Percentiles rank a stretch among this genome's conserved stretches.
phyloP scores from a whole-genome alignment of 164 flowering plant species.

The Hamamelis virginiana region DNA sequence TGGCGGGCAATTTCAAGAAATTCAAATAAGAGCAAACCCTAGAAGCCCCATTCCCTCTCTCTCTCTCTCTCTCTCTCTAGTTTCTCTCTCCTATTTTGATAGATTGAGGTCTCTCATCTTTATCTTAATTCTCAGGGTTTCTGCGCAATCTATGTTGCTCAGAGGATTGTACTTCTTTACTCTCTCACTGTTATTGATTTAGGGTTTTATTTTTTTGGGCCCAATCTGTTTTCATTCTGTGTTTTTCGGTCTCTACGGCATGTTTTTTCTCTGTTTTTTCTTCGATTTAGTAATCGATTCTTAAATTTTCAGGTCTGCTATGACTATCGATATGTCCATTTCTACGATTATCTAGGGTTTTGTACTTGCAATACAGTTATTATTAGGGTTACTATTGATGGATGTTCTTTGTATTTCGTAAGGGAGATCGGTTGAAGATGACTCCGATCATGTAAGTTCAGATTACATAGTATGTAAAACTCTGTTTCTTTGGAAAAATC shows the following conservation, averaged over 20 bases:
- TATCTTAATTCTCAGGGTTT: neutral
- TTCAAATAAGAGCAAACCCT: slow-evolving; percentile 50
- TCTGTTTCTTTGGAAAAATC: neutral
- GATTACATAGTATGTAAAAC: no score
- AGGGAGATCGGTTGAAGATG: neutral
- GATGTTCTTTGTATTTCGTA: no score
- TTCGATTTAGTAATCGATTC: neutral
- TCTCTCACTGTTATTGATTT: neutral
- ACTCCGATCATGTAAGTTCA: slow-evolving; percentile 1
- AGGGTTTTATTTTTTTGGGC: neutral
- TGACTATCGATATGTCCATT: neutral
- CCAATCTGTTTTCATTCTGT: neutral
- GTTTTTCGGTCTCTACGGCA: neutral
- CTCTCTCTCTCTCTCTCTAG: slow-evolving; percentile 3
- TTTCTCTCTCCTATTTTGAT: slow-evolving; percentile 15
- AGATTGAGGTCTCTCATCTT: no score
- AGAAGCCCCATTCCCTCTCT: slow-evolving; percentile 22
- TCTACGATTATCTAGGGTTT: neutral
- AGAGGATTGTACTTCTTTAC: slow-evolving; percentile 5
- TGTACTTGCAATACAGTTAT: neutral
- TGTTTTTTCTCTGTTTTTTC: neutral
- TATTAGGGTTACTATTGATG: neutral
- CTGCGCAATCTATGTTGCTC: neutral
- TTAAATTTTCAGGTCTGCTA: neutral
- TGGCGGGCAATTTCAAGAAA: slow-evolving; percentile 45